These are phyloP conservation scores for Chamaecrista fasciculata DNA, from an alignment of 306 rosid species.

Conservation along the genomic window DNA sequence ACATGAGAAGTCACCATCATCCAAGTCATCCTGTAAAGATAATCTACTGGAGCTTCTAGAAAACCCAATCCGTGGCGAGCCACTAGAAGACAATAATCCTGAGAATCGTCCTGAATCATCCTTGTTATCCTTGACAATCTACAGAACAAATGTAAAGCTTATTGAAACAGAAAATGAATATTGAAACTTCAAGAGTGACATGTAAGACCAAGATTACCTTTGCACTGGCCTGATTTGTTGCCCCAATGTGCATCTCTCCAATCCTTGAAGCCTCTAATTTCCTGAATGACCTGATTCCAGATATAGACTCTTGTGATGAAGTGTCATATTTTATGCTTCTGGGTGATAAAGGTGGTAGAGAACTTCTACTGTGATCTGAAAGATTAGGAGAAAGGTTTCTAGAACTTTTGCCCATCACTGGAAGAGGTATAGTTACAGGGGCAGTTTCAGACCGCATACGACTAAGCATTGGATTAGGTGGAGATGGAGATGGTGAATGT, in stretches of 20 bases:
- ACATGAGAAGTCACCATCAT: constrained; percentile 69
- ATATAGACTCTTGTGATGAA: constrained; percentile 78
- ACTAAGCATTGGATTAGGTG: constrained; percentile 40
- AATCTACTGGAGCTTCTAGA: constrained; percentile 82
- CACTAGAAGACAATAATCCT: constrained; percentile 80
- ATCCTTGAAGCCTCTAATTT: constrained; percentile 60
- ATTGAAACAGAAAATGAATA: constrained; percentile 25
- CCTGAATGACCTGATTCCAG: constrained; percentile 68
- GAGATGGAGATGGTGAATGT: constrained; percentile 67
- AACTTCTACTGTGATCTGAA: constrained; percentile 72
- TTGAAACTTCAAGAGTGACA: constrained; percentile 28
- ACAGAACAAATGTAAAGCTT: constrained; percentile 32
- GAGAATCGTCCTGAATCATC: constrained; percentile 88
- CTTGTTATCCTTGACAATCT: constrained; percentile 68
- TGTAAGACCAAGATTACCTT: constrained; percentile 55
- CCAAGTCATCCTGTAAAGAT: constrained; percentile 85
- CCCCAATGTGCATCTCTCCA: constrained; percentile 47
- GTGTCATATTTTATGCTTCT: constrained; percentile 56
- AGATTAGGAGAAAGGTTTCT: constrained; percentile 67
- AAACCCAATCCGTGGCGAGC: constrained; percentile 78
- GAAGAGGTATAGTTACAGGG: constrained; percentile 73
- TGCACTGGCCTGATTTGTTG: constrained; percentile 35
- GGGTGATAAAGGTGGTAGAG: constrained; percentile 77
- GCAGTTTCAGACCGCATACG: constrained; percentile 68
- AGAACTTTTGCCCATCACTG: constrained; percentile 47